These are phyloP conservation scores for Xylaria sp. DNA, from an alignment of 495 filamentous ascomycete species.

Conservation along the genomic window DNA sequence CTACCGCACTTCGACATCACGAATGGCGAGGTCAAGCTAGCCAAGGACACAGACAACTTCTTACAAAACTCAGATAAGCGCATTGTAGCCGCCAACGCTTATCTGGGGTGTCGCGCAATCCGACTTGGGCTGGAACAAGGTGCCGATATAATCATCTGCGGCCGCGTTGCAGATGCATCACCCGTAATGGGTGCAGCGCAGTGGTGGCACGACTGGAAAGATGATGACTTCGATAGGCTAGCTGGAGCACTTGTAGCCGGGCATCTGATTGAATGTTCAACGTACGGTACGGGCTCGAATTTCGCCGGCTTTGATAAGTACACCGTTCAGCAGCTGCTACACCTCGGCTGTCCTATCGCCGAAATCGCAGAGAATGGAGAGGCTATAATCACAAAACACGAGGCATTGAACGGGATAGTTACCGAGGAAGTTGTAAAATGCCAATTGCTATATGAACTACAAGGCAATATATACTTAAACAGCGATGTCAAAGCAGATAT, in stretches of 20 bases:
- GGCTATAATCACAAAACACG: slow-evolving; percentile 38
- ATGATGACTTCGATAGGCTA: slow-evolving; percentile 52
- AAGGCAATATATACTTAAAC: slow-evolving; percentile 64
- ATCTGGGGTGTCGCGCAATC: slow-evolving; percentile 61
- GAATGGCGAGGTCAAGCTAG: slow-evolving; percentile 19
- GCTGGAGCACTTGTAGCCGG: slow-evolving; percentile 60
- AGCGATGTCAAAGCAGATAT: slow-evolving; percentile 63
- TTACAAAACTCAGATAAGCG: slow-evolving; percentile 34
- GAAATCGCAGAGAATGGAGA: slow-evolving; percentile 45
- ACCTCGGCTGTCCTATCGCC: slow-evolving; percentile 66
- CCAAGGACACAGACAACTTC: slow-evolving; percentile 36
- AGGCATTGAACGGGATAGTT: slow-evolving; percentile 28
- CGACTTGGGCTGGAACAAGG: slow-evolving; percentile 56
- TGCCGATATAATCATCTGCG: slow-evolving; percentile 65
- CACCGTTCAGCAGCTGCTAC: slow-evolving; percentile 46
- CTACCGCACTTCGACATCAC: slow-evolving; percentile 24
- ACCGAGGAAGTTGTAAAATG: slow-evolving; percentile 57
- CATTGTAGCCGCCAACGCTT: slow-evolving; percentile 47
- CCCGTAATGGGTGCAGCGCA: slow-evolving; percentile 60
- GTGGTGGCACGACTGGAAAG: slow-evolving; percentile 57
- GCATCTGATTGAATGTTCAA: slow-evolving; percentile 63
- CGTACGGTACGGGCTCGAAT: slow-evolving; percentile 63
- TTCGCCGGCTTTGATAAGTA: slow-evolving; percentile 62
- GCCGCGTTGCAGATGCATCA: slow-evolving; percentile 62
- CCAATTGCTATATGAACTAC: slow-evolving; percentile 66